Evolutionary conservation across 345 rosid species (phyloP).

Genomic region (Syzygium oleosum): DNA sequence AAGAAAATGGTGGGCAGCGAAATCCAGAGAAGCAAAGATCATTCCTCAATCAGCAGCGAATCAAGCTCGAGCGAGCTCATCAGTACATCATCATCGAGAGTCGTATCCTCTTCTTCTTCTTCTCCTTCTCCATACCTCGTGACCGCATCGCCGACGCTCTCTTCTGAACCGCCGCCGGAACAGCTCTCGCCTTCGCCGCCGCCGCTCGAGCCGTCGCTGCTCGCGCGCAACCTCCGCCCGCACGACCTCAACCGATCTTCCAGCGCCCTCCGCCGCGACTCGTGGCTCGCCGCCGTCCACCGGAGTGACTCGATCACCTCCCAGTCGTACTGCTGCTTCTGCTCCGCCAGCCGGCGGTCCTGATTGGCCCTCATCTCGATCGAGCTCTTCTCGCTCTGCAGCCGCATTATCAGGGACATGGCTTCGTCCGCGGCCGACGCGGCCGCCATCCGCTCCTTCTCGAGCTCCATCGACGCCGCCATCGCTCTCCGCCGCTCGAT

Average conservation of each 20-base stretch:
- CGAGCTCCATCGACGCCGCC: slow-evolving; percentile 39
- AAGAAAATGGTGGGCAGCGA: not conserved
- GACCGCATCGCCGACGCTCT: not conserved
- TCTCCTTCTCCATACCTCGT: slow-evolving; percentile 2
- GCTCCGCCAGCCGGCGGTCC: slow-evolving; percentile 42
- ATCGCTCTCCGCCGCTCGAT: slow-evolving; percentile 42
- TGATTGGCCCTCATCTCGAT: slow-evolving; percentile 57
- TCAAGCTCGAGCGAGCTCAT: slow-evolving; percentile 10
- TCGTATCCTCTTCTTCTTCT: slow-evolving; percentile 8
- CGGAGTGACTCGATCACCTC: slow-evolving; percentile 56
- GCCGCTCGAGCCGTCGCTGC: not conserved
- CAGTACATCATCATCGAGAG: slow-evolving; percentile 3
- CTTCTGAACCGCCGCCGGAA: not conserved
- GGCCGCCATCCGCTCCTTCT: slow-evolving; percentile 70
- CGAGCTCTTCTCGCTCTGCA: slow-evolving; percentile 56
- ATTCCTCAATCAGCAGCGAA: not conserved
- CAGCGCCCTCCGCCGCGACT: slow-evolving; percentile 20
- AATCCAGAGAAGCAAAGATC: not conserved
- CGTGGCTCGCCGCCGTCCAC: slow-evolving; percentile 41
- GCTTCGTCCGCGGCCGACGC: slow-evolving; percentile 71
- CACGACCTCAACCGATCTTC: slow-evolving; percentile 23
- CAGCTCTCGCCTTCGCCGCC: not conserved
- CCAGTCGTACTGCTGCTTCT: slow-evolving; percentile 41
- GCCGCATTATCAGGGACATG: slow-evolving; percentile 77
- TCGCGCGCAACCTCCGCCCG: slow-evolving; percentile 4